A percentile compares a stretch with the other conserved stretches of the same genome.
Conservation (phyloP, 1,284 basidiomycete genomes). For the Sporisorium sorghi region DNA sequence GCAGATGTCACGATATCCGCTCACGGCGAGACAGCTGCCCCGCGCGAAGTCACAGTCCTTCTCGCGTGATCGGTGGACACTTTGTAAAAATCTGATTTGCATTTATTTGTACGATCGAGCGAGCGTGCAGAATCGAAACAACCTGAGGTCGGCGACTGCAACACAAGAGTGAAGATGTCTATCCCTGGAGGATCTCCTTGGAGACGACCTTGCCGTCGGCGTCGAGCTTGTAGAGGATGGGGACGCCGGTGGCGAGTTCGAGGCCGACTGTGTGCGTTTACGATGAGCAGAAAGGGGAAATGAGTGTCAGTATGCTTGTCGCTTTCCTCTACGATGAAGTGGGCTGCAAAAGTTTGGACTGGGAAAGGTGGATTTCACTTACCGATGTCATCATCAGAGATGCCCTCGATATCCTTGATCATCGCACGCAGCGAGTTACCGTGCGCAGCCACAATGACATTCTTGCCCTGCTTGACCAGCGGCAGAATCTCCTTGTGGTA, state of each 20-base stretch:
- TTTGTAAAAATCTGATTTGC: neutral
- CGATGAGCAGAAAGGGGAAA: neutral
- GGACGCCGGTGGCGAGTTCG: constrained; percentile 71
- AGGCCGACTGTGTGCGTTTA: constrained; percentile 59
- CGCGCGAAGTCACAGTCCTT: neutral
- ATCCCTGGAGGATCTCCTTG: constrained; percentile 65
- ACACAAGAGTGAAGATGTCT: neutral
- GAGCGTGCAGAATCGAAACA: too few species aligned
- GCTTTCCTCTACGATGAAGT: neutral
- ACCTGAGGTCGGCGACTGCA: too few species aligned
- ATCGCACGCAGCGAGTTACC: constrained; percentile 71
- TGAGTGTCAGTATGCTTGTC: constrained; percentile 1
- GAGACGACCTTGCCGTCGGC: constrained; percentile 65
- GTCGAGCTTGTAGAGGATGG: constrained; percentile 71
- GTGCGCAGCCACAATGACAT: constrained; percentile 71
- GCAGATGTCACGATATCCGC: neutral
- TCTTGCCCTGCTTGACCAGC: constrained; percentile 69
- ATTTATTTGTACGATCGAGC: too few species aligned
- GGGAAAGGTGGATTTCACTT: too few species aligned
- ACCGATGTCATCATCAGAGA: constrained; percentile 70
- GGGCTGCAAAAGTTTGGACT: too few species aligned
- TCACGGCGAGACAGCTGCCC: neutral
- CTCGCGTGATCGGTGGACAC: neutral
- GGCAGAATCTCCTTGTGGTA: constrained; percentile 70
- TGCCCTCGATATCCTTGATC: constrained; percentile 70